These are phyloP conservation scores for Hyphodiscus sp. DNA, from an alignment of 2,329 filamentous ascomycete genomes.

Conservation along the genomic window DNA sequence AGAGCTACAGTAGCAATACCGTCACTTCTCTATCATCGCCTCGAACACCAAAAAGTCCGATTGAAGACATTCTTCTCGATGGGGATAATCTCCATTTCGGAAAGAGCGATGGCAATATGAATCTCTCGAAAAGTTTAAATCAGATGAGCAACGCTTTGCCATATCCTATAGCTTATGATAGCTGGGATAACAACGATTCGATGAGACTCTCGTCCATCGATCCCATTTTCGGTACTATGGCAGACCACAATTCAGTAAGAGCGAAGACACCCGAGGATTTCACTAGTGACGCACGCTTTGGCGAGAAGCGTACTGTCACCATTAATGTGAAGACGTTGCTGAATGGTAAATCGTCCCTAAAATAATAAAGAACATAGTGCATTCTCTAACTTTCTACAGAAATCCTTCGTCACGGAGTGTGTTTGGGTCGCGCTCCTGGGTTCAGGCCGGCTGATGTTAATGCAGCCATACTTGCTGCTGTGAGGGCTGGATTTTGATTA, in stretches of 20 bases:
- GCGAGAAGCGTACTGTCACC: slow-evolving; percentile 20
- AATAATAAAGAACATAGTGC: neutral
- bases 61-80: slow-evolving; percentile 3
- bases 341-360: slow-evolving; percentile 22
- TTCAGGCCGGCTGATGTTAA: slow-evolving; percentile 29
- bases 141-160: slow-evolving; percentile 7
- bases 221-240: slow-evolving; percentile 14
- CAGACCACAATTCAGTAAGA: neutral
- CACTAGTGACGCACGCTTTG: neutral
- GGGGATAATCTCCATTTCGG: neutral
- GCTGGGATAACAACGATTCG: slow-evolving; percentile 8
- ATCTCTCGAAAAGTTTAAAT: neutral
- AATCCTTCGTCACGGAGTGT: slow-evolving; percentile 23
- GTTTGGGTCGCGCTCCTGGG: slow-evolving; percentile 28
- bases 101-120: neutral
- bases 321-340: slow-evolving; percentile 28
- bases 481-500: slow-evolving; percentile 7
- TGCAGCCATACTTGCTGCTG: slow-evolving; percentile 25
- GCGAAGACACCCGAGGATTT: neutral
- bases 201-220: slow-evolving; percentile 16
- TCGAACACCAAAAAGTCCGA: slow-evolving; percentile 19
- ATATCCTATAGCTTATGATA: slow-evolving; percentile 11
- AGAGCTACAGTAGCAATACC: slow-evolving; percentile 13
- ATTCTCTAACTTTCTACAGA: slow-evolving; percentile 15
- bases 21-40: slow-evolving; percentile 11